These are phyloP conservation scores for Spirogloea muscicola DNA, from an alignment of 139 green algal genomes.

Conservation along the genomic window DNA sequence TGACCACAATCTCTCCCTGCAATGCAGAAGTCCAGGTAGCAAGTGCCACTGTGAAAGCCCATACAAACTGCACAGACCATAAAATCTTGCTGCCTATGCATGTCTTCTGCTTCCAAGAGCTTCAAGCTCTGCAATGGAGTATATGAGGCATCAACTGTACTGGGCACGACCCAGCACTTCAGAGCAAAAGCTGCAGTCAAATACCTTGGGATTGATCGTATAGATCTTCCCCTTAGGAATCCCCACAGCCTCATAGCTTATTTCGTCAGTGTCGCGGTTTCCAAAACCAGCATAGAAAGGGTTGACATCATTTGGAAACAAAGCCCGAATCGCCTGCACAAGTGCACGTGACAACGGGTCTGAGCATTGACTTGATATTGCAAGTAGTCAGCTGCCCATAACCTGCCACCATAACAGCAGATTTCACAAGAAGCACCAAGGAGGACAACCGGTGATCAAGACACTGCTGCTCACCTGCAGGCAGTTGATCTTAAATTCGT, in stretches of 20 bases:
- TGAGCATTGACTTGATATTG: too few relatives aligned
- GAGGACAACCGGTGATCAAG: conserved; percentile 18
- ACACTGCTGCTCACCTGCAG: conserved; percentile 39
- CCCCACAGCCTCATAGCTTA: conserved; percentile 81
- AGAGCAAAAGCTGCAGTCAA: too few relatives aligned
- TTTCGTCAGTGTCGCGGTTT: conserved; percentile 88
- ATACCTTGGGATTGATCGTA: conserved; percentile 84
- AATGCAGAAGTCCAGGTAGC: background rate
- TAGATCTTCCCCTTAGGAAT: conserved; percentile 75
- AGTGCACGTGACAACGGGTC: conserved; percentile 7
- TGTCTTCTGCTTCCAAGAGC: too few relatives aligned
- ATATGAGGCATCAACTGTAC: too few relatives aligned
- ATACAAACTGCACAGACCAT: too few relatives aligned
- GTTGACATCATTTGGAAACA: conserved; percentile 83
- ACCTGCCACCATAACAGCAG: too few relatives aligned
- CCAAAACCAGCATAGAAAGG: conserved; percentile 93
- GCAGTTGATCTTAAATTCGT: conserved; percentile 94
- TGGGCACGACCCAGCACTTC: too few relatives aligned
- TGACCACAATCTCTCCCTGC: conserved; percentile 37
- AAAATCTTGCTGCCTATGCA: too few relatives aligned
- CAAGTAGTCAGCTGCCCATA: too few relatives aligned
- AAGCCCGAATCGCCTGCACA: conserved; percentile 68
- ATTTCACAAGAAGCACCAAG: too few relatives aligned
- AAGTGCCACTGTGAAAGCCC: too few relatives aligned
- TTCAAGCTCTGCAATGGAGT: too few relatives aligned